Percentiles rank a stretch among this genome's conserved stretches.
phyloP scores from a whole-genome alignment of 768 basidiomycete species.

The Kwoniella shandongensis region DNA sequence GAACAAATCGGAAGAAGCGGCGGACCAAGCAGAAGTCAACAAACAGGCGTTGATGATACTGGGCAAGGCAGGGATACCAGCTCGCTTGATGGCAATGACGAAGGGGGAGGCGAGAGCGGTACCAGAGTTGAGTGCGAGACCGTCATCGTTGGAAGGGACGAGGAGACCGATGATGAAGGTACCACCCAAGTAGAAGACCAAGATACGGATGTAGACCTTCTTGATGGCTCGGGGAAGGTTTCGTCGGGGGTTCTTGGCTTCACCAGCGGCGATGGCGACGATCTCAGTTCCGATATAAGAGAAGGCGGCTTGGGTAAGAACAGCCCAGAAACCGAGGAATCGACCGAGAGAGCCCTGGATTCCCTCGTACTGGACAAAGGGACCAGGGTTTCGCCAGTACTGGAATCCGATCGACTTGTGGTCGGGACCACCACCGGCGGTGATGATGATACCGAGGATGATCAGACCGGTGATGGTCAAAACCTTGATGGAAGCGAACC shows the following conservation, averaged over 20 bases:
- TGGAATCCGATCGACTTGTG: constrained; percentile 58
- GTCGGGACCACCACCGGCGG: constrained; percentile 82
- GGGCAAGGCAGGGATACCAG: constrained; percentile 84
- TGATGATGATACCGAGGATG: constrained; percentile 68
- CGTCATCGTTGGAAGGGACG: constrained; percentile 60
- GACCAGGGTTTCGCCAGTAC: constrained; percentile 86
- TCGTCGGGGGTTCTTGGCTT: constrained; percentile 75
- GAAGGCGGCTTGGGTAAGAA: constrained; percentile 83
- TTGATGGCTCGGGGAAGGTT: constrained; percentile 69
- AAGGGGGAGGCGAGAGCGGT: constrained; percentile 79
- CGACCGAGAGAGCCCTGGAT: constrained; percentile 67
- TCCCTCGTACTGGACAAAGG: constrained; percentile 70
- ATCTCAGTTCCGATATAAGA: constrained; percentile 88
- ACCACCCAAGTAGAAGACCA: constrained; percentile 64
- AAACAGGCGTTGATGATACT: constrained; percentile 65
- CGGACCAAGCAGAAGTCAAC: constrained; percentile 88
- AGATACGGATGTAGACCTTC: constrained; percentile 72
- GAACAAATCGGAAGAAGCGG: constrained; percentile 83
- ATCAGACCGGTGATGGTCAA: constrained; percentile 58
- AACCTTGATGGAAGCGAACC: constrained; percentile 92
- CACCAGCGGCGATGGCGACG: constrained; percentile 61
- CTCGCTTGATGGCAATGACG: constrained; percentile 71
- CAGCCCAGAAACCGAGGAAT: constrained; percentile 70
- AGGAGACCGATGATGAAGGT: constrained; percentile 78
- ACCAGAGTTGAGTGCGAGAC: constrained; percentile 60